A percentile compares a stretch with the other conserved stretches of the same genome.
Evolutionary conservation across 1,139 yeast genomes (phyloP).

Genomic region (Pichia terricola): DNA sequence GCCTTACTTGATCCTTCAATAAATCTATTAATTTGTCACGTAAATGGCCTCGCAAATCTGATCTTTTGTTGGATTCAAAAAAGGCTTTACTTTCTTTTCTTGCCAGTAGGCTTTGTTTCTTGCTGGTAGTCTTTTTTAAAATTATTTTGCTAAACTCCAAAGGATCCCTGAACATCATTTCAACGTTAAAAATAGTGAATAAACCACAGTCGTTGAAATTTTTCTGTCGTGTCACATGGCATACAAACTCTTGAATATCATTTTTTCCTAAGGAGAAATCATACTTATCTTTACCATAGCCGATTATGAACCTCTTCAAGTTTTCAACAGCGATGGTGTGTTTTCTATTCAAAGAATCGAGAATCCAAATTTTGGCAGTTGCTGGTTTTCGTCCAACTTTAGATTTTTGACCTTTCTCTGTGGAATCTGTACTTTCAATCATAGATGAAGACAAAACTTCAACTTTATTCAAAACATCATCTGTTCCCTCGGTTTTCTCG

Average conservation of each 20-base stretch:
- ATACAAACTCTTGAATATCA: constrained; percentile 36
- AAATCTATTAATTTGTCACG: constrained; percentile 28
- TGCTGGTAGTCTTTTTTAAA: constrained; percentile 19
- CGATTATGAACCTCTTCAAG: constrained; percentile 52
- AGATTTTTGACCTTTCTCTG: neutral
- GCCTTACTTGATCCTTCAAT: constrained; percentile 29
- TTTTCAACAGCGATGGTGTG: constrained; percentile 48
- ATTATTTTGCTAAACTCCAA: constrained; percentile 14
- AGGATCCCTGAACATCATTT: constrained; percentile 37
- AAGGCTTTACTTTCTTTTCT: constrained; percentile 12
- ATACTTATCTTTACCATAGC: constrained; percentile 61
- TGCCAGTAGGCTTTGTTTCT: neutral
- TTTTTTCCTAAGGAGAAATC: constrained; percentile 37
- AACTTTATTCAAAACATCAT: neutral
- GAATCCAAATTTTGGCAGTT: constrained; percentile 51
- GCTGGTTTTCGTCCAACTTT: neutral
- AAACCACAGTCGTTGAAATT: constrained; percentile 95
- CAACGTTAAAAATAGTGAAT: constrained; percentile 74
- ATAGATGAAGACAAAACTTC: neutral
- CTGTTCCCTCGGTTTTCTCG: neutral
- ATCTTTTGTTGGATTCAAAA: constrained; percentile 30
- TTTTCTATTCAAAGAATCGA: constrained; percentile 66
- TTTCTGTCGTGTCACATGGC: constrained; percentile 72
- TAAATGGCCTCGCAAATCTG: constrained; percentile 28
- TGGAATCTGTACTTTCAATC: neutral